phyloP scores from a whole-genome alignment of 768 basidiomycete genomes.

The Collybiopsis confluens region DNA sequence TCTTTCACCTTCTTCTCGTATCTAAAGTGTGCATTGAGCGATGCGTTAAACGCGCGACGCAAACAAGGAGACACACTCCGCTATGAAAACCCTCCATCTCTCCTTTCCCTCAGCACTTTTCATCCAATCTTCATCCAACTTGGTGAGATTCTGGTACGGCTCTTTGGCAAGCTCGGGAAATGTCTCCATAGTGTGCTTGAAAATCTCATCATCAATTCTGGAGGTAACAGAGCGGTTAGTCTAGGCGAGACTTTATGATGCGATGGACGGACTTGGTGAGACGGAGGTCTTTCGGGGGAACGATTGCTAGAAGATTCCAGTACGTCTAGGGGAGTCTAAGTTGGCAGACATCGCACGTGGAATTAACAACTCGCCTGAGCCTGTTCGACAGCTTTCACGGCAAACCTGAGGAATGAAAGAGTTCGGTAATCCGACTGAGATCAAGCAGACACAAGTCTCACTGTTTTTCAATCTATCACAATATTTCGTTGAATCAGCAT shows the following conservation, averaged over 20 bases:
- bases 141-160: constrained; percentile 41
- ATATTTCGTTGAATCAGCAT: no score
- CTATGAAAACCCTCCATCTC: constrained; percentile 87
- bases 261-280: constrained; percentile 67
- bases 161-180: constrained; percentile 77
- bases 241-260: background rate
- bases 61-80: constrained; percentile 35
- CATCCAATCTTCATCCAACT: constrained; percentile 88
- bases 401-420: constrained; percentile 50
- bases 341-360: background rate
- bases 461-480: constrained; percentile 89
- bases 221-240: constrained; percentile 4
- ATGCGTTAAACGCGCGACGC: background rate
- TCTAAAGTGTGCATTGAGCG: no score
- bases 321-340: constrained; percentile 63
- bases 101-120: constrained; percentile 87
- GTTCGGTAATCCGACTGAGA: background rate
- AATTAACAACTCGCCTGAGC: constrained; percentile 61
- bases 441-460: constrained; percentile 32
- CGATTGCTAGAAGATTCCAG: constrained; percentile 86
- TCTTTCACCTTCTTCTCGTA: constrained; percentile 91
- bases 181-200: constrained; percentile 60
- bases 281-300: constrained; percentile 69
- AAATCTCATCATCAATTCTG: constrained; percentile 91
- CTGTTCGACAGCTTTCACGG: constrained; percentile 94